Percentiles rank a stretch among this genome's conserved stretches.
Conservation (phyloP, 2,329 filamentous ascomycete genomes). For the Diaporthe sp. region DNA sequence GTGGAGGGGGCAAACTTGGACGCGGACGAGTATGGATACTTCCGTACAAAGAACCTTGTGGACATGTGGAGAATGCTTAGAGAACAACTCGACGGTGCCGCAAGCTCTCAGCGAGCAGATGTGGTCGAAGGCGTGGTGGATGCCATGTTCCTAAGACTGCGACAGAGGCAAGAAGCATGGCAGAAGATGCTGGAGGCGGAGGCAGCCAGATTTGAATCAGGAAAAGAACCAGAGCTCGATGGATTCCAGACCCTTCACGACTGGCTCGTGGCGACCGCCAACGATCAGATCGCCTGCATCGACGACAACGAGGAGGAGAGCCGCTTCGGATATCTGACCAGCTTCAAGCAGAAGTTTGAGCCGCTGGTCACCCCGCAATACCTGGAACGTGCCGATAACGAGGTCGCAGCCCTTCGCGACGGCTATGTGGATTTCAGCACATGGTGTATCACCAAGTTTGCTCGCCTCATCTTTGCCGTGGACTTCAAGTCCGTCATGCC, state of each 20-base stretch:
- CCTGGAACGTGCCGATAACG: conserved; percentile 76
- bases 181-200: conserved; percentile 91
- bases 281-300: conserved; percentile 98
- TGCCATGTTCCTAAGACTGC: conserved; percentile 91
- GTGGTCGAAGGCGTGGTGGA: conserved; percentile 96
- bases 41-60: conserved; percentile 89
- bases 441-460: conserved; percentile 90
- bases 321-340: conserved; percentile 83
- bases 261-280: conserved; percentile 96
- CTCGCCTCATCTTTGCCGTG: conserved; percentile 86
- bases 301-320: conserved; percentile 86
- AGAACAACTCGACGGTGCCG: conserved; percentile 89
- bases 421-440: conserved; percentile 96
- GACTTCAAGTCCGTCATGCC: conserved; percentile 87
- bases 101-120: conserved; percentile 85
- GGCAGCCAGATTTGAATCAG: conserved; percentile 75
- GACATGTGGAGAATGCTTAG: conserved; percentile 98
- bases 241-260: conserved; percentile 87
- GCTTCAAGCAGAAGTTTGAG: conserved; percentile 86
- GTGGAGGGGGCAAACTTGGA: conserved; percentile 82
- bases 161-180: conserved; percentile 85
- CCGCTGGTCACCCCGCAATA: conserved; percentile 84
- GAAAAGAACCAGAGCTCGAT: conserved; percentile 65
- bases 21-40: conserved; percentile 87
- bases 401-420: conserved; percentile 82